These are phyloP conservation scores for Lentinus tigrinus DNA, from an alignment of 768 basidiomycete species.

Conservation along the genomic window DNA sequence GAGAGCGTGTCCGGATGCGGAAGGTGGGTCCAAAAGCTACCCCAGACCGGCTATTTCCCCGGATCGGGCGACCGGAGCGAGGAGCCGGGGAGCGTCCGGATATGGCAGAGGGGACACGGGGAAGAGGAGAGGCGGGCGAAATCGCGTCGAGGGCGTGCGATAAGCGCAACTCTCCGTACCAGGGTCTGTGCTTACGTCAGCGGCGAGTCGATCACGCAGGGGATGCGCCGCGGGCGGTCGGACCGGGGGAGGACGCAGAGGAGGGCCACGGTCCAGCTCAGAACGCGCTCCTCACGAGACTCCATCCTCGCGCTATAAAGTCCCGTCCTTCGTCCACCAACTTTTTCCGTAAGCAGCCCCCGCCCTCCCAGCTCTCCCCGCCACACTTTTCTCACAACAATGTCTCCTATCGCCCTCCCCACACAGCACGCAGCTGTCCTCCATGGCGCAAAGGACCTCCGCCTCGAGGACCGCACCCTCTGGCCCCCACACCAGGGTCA, in stretches of 20 bases:
- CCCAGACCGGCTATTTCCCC: constrained; percentile 26
- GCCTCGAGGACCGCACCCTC: constrained; percentile 68
- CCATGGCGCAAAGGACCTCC: constrained; percentile 80
- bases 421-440: constrained; percentile 76
- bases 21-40: constrained; percentile 8
- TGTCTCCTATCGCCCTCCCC: constrained; percentile 50
- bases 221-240: constrained; percentile 26
- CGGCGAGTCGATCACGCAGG: constrained; percentile 18
- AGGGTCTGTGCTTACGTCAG: constrained; percentile 12
- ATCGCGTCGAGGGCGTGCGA: not conserved
- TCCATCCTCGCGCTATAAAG: constrained; percentile 22
- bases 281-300: constrained; percentile 35
- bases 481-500: constrained; percentile 72
- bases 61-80: constrained; percentile 23
- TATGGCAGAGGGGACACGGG: not conserved
- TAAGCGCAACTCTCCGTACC: not conserved
- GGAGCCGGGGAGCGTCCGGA: not conserved
- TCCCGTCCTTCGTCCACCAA: constrained; percentile 16
- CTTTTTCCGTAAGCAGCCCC: constrained; percentile 25
- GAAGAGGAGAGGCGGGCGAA: constrained; percentile 1
- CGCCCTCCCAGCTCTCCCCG: constrained; percentile 13
- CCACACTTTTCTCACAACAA: constrained; percentile 21
- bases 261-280: constrained; percentile 2
- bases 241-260: constrained; percentile 27
- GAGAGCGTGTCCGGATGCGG: constrained; percentile 12